phyloP scores from a whole-genome alignment of 1,284 basidiomycete species.

The Fomitopsis betulina region DNA sequence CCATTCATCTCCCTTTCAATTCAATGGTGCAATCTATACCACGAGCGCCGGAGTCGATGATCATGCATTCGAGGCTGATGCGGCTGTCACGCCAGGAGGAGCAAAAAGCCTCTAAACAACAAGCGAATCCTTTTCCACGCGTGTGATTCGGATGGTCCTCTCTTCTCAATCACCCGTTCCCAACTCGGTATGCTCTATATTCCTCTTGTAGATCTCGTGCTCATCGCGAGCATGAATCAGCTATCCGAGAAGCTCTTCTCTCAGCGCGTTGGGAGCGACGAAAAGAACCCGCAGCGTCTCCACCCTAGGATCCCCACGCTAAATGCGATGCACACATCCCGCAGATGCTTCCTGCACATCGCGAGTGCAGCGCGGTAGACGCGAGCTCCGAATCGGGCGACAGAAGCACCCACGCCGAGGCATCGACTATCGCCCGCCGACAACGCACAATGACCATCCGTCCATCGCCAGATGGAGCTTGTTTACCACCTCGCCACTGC shows the following conservation, averaged over 20 bases:
- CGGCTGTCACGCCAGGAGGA: background rate
- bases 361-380: background rate
- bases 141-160: background rate
- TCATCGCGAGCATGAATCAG: background rate
- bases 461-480: no score
- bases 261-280: background rate
- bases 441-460: background rate
- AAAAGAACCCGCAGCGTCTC: background rate
- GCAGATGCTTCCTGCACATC: background rate
- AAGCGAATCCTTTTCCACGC: background rate
- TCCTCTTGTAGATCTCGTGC: background rate
- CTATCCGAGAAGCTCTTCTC: background rate
- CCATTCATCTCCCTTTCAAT: background rate
- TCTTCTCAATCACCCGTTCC: background rate
- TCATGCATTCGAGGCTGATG: background rate
- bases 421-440: background rate
- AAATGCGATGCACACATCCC: background rate
- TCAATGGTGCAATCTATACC: background rate
- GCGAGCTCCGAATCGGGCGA: background rate
- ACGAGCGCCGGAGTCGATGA: background rate
- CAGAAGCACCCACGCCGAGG: background rate
- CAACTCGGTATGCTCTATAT: background rate
- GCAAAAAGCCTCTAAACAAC: background rate
- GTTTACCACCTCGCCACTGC: background rate
- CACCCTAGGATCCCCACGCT: background rate